Evolutionary conservation across 78 protist species (phyloP).

Genomic region (Dictyostelium discoideum): DNA sequence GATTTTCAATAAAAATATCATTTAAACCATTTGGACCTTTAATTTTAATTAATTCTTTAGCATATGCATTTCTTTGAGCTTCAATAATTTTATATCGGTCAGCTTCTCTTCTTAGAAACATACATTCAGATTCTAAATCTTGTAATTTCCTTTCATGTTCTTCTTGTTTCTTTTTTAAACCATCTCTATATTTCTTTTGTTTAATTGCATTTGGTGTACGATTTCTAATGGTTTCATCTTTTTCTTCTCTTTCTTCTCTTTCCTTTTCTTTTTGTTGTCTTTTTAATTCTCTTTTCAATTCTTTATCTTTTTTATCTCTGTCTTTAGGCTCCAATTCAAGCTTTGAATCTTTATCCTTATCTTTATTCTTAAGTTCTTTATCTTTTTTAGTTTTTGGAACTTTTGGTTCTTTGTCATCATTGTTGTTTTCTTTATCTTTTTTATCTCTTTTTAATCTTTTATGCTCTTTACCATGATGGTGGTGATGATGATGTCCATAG

Average conservation of each 20-base stretch:
- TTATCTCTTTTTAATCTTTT: neutral
- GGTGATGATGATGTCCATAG: neutral
- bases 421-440: neutral
- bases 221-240: neutral
- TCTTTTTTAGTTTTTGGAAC: neutral
- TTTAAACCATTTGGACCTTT: neutral
- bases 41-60: constrained; percentile 37
- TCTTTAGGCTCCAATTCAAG: neutral
- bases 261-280: neutral
- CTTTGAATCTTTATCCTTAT: neutral
- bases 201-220: constrained; percentile 70
- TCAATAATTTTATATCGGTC: constrained; percentile 33
- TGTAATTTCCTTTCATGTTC: constrained; percentile 32
- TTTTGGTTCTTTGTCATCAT: neutral
- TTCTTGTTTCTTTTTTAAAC: constrained; percentile 73
- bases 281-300: neutral
- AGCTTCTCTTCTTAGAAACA: neutral
- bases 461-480: neutral
- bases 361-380: neutral
- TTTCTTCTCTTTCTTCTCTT: neutral
- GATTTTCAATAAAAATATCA: neutral
- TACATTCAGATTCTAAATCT: constrained; percentile 3
- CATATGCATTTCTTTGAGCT: constrained; percentile 17
- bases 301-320: neutral
- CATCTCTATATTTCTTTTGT: constrained; percentile 75